Evolutionary conservation across 257 asterid species (phyloP), one percentile per base, ranked within the genome.

Genomic region (Verbena officinalis): DNA sequence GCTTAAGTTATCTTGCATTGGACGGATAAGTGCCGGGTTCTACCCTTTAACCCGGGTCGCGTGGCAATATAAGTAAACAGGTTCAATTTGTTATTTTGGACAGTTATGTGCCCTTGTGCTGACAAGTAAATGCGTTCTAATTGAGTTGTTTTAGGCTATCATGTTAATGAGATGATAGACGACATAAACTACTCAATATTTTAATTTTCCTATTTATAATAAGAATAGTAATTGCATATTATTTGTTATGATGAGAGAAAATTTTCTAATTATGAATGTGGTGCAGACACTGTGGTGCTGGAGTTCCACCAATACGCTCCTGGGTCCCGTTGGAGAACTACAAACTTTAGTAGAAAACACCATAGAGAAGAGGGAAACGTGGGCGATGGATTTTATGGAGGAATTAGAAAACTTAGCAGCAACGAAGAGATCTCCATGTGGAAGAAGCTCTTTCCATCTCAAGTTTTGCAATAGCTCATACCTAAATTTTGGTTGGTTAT

Each of bases 281-380:
- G 12, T 82, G 67, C 88, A 88, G 96, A 84, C 61, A 74, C 74
- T 7, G 73, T 86, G 49, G 68, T 83, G 62, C 81, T 91, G 59
- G 95, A 86, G 87, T 91, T 91, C 84, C 86, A 81, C 67, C 98
- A 91, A 33, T 91, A 91, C 70, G 78, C 86, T 13, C 81, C 59
- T 16, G 95, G 94, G 11, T 88, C 96, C 1, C 95, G 95, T 55
- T 91, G 98, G 98, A 76, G 95, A 75, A 81, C 55, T 16, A 83
- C 91, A 20, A 76, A 48, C 3, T 39, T 88, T 22, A 71, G 39
- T 44, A 81, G 95, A 79, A 84, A 71, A 76, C 76, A 84, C 54
- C 96, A 88, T 31, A 71, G 83, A 22, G 98, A 88, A 78, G 91
- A 80, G 72, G 98, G 98, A 21, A 81, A 83, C 11, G 96, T 84